A percentile compares a stretch with the other conserved stretches of the same genome.
These are phyloP conservation scores for Alternaria longipes DNA, from an alignment of 2,329 filamentous ascomycete genomes.

Conservation along the genomic window DNA sequence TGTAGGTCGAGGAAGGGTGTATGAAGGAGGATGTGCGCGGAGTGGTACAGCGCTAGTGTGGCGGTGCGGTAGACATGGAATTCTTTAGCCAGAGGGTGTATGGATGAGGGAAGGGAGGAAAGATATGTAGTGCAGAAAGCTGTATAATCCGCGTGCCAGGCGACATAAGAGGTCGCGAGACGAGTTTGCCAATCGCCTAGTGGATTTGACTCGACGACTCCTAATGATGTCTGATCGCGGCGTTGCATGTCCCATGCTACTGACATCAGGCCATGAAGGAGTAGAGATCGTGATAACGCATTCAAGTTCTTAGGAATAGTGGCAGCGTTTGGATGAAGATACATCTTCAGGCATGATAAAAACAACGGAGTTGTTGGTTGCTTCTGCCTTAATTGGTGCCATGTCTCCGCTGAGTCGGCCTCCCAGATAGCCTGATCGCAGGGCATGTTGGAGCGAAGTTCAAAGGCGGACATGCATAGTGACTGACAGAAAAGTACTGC, in stretches of 20 bases:
- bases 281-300: constrained; percentile 61
- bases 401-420: constrained; percentile 62
- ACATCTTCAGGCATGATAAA: constrained; percentile 64
- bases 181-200: constrained; percentile 62
- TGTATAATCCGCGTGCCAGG: constrained; percentile 68
- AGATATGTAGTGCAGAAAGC: constrained; percentile 56
- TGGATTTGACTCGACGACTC: constrained; percentile 46
- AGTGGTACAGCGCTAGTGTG: constrained; percentile 66
- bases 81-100: constrained; percentile 48
- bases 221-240: constrained; percentile 68
- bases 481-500: constrained; percentile 72
- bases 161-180: constrained; percentile 63
- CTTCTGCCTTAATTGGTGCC: constrained; percentile 56
- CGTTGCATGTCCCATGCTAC: constrained; percentile 70
- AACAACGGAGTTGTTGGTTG: constrained; percentile 56
- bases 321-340: constrained; percentile 58
- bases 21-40: constrained; percentile 65
- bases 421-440: constrained; percentile 67
- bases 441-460: constrained; percentile 66
- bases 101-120: constrained; percentile 34
- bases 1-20: constrained; percentile 69
- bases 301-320: constrained; percentile 56
- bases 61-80: constrained; percentile 61
- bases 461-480: constrained; percentile 72
- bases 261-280: constrained; percentile 70